A percentile compares a stretch with the other conserved stretches of the same genome.
Conservation (phyloP, 176 grass and related monocot genomes). For the Cenchrus americanus region DNA sequence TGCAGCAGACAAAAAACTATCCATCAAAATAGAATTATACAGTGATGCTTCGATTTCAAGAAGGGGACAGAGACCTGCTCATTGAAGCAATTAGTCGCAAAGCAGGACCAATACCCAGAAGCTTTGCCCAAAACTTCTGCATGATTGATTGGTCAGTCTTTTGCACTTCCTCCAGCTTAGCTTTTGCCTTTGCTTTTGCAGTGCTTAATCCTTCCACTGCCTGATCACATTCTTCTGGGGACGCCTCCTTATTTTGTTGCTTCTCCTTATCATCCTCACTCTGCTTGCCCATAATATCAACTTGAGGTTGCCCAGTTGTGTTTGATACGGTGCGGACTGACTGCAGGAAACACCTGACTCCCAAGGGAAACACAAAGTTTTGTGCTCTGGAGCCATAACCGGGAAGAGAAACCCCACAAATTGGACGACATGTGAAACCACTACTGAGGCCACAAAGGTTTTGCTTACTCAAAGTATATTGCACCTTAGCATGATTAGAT, state of each 20-base stretch:
- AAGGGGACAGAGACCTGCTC: slow-evolving; percentile 71
- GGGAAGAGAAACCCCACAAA: slow-evolving; percentile 37
- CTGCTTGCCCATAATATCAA: slow-evolving; percentile 30
- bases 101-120: slow-evolving; percentile 84
- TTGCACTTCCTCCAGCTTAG: slow-evolving; percentile 68
- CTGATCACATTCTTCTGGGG: slow-evolving; percentile 91
- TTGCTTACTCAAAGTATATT: slow-evolving; percentile 36
- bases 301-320: slow-evolving; percentile 46
- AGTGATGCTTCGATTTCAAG: slow-evolving; percentile 21
- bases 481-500: slow-evolving; percentile 24
- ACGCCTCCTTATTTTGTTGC: slow-evolving; percentile 69
- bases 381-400: slow-evolving; percentile 38
- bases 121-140: slow-evolving; percentile 65
- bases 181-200: slow-evolving; percentile 88
- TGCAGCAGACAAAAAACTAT: slow-evolving; percentile 7
- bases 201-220: slow-evolving; percentile 86
- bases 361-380: slow-evolving; percentile 53
- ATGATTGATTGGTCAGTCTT: slow-evolving; percentile 60
- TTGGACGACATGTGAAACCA: slow-evolving; percentile 33
- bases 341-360: slow-evolving; percentile 64
- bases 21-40: slow-evolving; percentile 32
- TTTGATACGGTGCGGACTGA: slow-evolving; percentile 45
- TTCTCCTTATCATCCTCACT: slow-evolving; percentile 59
- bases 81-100: slow-evolving; percentile 77
- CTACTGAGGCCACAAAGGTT: slow-evolving; percentile 26